Conservation (phyloP, 1,284 basidiomycete genomes). For the Macrocybe sp. region DNA sequence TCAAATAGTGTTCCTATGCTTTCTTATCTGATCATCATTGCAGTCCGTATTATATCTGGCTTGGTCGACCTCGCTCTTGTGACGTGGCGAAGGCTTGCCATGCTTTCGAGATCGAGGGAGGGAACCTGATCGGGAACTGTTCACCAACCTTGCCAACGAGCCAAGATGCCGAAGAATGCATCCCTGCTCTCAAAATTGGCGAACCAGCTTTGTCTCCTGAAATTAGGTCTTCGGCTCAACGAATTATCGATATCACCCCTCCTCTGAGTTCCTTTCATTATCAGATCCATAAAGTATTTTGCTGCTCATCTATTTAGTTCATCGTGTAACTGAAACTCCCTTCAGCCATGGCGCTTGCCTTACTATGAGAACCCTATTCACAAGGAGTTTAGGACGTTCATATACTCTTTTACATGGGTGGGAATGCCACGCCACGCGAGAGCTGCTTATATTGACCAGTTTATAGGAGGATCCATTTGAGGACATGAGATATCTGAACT, state of each 20-base stretch:
- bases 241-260: conserved; percentile 46
- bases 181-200: conserved; percentile 38
- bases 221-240: conserved; percentile 11
- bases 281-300: conserved; percentile 50
- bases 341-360: conserved; percentile 68
- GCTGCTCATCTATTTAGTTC: neutral
- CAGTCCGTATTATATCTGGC: conserved; percentile 74
- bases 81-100: conserved; percentile 58
- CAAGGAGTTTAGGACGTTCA: conserved; percentile 74
- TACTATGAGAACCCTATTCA: conserved; percentile 73
- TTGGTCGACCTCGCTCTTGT: conserved; percentile 65
- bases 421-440: conserved; percentile 1
- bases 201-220: conserved; percentile 26
- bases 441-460: neutral
- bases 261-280: conserved; percentile 77
- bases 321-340: conserved; percentile 1
- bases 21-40: neutral
- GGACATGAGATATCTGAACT: conserved; percentile 66
- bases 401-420: conserved; percentile 73
- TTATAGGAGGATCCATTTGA: conserved; percentile 70
- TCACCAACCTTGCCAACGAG: conserved; percentile 32
- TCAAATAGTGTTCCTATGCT: neutral
- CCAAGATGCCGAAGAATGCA: conserved; percentile 24
- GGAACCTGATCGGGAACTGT: conserved; percentile 57
- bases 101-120: conserved; percentile 69